Evolutionary conservation across 768 basidiomycete species (phyloP).

Genomic region (Lentinula raphanica): DNA sequence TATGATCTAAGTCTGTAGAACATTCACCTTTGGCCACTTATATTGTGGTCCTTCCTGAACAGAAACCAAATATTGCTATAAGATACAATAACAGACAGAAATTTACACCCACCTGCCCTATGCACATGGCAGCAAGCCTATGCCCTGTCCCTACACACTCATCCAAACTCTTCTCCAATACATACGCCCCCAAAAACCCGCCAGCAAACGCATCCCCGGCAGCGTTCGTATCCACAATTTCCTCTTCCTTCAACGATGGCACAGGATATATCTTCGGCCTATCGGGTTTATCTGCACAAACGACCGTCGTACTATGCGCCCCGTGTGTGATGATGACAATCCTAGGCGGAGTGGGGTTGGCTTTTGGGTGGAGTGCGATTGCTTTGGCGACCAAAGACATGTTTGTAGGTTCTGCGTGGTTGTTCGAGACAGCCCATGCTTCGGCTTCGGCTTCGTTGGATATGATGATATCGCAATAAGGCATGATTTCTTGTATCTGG

Average conservation of each 20-base stretch:
- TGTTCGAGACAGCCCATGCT: slow-evolving; percentile 52
- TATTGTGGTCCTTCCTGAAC: slow-evolving; percentile 9
- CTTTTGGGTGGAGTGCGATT: slow-evolving; percentile 52
- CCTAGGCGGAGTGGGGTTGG: slow-evolving; percentile 50
- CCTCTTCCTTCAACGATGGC: slow-evolving; percentile 30
- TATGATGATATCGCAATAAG: slow-evolving; percentile 65
- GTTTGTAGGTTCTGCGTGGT: slow-evolving; percentile 42
- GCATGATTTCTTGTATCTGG: slow-evolving; percentile 61
- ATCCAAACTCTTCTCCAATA: slow-evolving; percentile 52
- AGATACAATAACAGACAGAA: not conserved
- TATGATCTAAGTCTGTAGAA: slow-evolving; percentile 1
- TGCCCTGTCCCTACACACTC: slow-evolving; percentile 65
- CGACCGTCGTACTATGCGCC: slow-evolving; percentile 53
- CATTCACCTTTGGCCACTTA: slow-evolving; percentile 11
- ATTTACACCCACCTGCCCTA: slow-evolving; percentile 46
- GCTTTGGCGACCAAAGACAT: slow-evolving; percentile 47
- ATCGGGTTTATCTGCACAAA: slow-evolving; percentile 36
- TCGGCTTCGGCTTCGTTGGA: slow-evolving; percentile 73
- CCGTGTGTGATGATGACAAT: slow-evolving; percentile 71
- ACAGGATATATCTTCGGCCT: slow-evolving; percentile 42
- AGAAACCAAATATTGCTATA: not conserved
- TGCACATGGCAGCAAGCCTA: slow-evolving; percentile 62
- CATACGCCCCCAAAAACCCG: slow-evolving; percentile 65
- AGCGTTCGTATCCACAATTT: slow-evolving; percentile 75
- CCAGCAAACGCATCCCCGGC: slow-evolving; percentile 75